Percentiles rank a stretch among this genome's conserved stretches.
Evolutionary conservation across 2,329 filamentous ascomycete species (phyloP).

Genomic region (Phoma herbarum): DNA sequence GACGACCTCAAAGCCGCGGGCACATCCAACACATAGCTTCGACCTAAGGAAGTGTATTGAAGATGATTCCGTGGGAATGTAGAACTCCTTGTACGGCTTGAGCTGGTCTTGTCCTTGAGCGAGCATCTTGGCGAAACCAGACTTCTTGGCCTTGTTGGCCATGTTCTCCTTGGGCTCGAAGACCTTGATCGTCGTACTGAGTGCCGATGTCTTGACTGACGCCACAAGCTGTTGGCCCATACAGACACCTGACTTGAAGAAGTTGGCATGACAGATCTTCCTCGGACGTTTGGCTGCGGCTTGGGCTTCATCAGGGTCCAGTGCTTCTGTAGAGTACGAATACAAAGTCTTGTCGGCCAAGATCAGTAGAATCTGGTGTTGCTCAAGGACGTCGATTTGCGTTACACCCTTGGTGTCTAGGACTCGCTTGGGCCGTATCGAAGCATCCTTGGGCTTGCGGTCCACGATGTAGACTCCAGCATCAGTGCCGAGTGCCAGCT

Average conservation of each 20-base stretch:
- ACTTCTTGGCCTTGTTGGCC: slow-evolving; percentile 93
- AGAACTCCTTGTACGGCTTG: slow-evolving; percentile 87
- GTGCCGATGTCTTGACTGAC: slow-evolving; percentile 90
- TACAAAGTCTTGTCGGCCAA: slow-evolving; percentile 91
- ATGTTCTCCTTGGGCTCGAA: slow-evolving; percentile 96
- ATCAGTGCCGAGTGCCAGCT: slow-evolving; percentile 93
- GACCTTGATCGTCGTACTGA: slow-evolving; percentile 98
- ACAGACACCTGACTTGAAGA: slow-evolving; percentile 97
- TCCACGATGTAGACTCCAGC: slow-evolving; percentile 93
- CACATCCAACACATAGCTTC: slow-evolving; percentile 95
- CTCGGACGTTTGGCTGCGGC: slow-evolving; percentile 84
- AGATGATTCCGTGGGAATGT: slow-evolving; percentile 97
- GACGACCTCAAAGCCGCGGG: slow-evolving; percentile 95
- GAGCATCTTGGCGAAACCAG: slow-evolving; percentile 95
- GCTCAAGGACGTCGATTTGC: slow-evolving; percentile 94
- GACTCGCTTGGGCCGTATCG: slow-evolving; percentile 77
- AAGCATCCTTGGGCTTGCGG: slow-evolving; percentile 82
- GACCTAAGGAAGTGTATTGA: slow-evolving; percentile 97
- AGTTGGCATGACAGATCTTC: slow-evolving; percentile 98
- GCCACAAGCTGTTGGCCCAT: slow-evolving; percentile 93
- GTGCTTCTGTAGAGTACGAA: slow-evolving; percentile 85
- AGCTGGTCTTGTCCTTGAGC: slow-evolving; percentile 91
- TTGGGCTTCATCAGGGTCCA: slow-evolving; percentile 80
- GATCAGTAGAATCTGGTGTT: slow-evolving; percentile 90
- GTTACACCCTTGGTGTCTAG: slow-evolving; percentile 88